Evolutionary conservation across 495 filamentous ascomycete species (phyloP).

Genomic region (Lepraria neglecta): DNA sequence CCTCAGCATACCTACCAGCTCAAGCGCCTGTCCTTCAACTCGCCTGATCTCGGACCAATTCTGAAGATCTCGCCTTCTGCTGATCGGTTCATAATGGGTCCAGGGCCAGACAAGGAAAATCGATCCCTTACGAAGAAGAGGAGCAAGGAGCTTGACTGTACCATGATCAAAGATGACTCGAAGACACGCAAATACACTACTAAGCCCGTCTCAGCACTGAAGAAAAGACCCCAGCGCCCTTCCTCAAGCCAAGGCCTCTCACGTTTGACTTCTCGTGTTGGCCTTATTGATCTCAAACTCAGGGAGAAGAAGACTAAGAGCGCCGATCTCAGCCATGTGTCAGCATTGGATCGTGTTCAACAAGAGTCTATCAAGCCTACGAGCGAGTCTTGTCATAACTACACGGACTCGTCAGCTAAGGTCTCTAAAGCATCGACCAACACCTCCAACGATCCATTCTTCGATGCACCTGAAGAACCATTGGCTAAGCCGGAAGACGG

Average conservation of each 20-base stretch:
- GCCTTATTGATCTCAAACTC: conserved; percentile 11
- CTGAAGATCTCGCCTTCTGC: conserved; percentile 36
- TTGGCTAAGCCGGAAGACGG: not conserved
- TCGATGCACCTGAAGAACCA: conserved; percentile 20
- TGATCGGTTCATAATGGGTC: conserved; percentile 35
- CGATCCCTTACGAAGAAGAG: conserved; percentile 8
- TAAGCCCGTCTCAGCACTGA: not conserved
- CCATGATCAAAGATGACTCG: not conserved
- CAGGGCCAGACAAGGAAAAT: conserved; percentile 23
- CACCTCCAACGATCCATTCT: conserved; percentile 24
- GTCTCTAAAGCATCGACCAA: conserved; percentile 1
- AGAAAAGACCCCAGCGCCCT: conserved; percentile 18
- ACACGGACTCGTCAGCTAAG: conserved; percentile 9
- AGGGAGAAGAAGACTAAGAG: conserved; percentile 23
- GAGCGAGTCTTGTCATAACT: not conserved
- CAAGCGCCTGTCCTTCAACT: conserved; percentile 24
- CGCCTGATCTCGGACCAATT: conserved; percentile 29
- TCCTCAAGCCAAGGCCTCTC: conserved; percentile 22
- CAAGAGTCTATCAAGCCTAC: not conserved
- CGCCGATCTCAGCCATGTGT: conserved; percentile 14
- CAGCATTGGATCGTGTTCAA: not conserved
- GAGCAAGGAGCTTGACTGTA: conserved; percentile 14
- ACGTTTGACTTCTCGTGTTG: conserved; percentile 4
- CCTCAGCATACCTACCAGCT: conserved; percentile 26
- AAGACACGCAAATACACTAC: not conserved